These are phyloP conservation scores for Thraustochytrium striatum DNA, from an alignment of 352 stramenopile species.

Conservation along the genomic window DNA sequence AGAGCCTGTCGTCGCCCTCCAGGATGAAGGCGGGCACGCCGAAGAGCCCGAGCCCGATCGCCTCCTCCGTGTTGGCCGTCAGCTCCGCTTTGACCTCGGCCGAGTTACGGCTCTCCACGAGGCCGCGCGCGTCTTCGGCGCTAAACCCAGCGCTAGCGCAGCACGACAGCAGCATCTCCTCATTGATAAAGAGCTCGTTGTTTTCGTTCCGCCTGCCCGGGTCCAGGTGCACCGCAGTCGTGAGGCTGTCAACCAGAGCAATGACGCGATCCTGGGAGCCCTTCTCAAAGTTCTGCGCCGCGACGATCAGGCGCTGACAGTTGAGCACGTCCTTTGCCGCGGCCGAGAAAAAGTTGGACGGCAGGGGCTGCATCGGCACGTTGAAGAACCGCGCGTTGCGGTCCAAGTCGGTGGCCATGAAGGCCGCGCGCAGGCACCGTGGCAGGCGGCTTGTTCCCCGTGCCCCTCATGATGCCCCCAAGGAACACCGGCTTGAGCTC, in stretches of 20 bases:
- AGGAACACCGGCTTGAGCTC: background rate
- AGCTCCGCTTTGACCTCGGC: conserved; percentile 17
- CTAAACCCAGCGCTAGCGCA: background rate
- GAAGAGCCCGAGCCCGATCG: background rate
- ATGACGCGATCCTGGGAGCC: background rate
- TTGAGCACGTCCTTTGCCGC: conserved; percentile 4
- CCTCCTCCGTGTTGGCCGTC: conserved; percentile 22
- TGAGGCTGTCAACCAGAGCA: background rate
- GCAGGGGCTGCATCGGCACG: conserved; percentile 4
- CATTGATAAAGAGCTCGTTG: conserved; percentile 24
- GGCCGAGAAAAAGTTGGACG: conserved; percentile 35
- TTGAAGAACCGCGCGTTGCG: conserved; percentile 19
- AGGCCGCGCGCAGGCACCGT: background rate
- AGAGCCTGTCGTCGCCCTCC: background rate
- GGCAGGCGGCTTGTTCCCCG: conserved; percentile 32
- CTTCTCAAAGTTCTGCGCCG: conserved; percentile 21
- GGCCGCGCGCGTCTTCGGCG: background rate
- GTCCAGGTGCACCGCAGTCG: conserved; percentile 13
- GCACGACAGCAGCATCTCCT: background rate
- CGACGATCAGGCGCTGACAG: conserved; percentile 28
- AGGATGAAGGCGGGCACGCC: conserved; percentile 1
- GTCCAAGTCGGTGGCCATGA: background rate
- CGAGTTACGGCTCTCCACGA: background rate
- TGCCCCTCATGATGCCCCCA: conserved; percentile 20
- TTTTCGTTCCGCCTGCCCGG: background rate